These are phyloP conservation scores for Quercus gilva DNA, from an alignment of 306 rosid genomes.

Conservation along the genomic window DNA sequence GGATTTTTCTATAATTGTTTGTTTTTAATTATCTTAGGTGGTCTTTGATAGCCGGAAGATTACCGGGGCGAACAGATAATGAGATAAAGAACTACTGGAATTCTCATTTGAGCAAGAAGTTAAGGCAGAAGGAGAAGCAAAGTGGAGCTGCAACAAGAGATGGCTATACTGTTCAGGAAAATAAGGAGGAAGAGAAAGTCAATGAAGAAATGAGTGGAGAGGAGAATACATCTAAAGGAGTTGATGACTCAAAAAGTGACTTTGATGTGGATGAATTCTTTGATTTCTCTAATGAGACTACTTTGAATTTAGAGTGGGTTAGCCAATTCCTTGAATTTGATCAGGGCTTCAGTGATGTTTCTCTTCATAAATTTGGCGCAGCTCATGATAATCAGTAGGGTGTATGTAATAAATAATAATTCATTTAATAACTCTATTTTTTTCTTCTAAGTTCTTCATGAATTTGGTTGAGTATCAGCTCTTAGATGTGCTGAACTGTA, in stretches of 20 bases:
- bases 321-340: conserved; percentile 39
- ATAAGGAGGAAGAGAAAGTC: conserved; percentile 8
- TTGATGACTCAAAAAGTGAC: conserved; percentile 17
- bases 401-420: not conserved
- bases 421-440: not conserved
- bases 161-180: not conserved
- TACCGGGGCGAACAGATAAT: conserved; percentile 70
- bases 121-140: conserved; percentile 34
- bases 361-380: not conserved
- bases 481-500: not conserved
- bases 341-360: not conserved
- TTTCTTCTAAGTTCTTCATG: not conserved
- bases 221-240: conserved; percentile 28
- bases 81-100: conserved; percentile 77
- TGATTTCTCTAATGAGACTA: conserved; percentile 53
- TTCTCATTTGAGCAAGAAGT: conserved; percentile 67
- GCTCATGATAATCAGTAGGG: not conserved
- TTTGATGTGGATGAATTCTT: conserved; percentile 50
- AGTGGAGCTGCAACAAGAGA: conserved; percentile 9
- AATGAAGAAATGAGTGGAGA: conserved; percentile 4
- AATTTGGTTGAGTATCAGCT: not conserved
- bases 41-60: conserved; percentile 69
- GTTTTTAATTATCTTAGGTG: conserved; percentile 36
- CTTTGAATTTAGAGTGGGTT: conserved; percentile 56
- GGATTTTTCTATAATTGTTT: not conserved